Evolutionary conservation across 1,284 basidiomycete genomes (phyloP), one percentile per base, ranked within the genome.

Genomic region (Microbotryomycetes sp.): DNA sequence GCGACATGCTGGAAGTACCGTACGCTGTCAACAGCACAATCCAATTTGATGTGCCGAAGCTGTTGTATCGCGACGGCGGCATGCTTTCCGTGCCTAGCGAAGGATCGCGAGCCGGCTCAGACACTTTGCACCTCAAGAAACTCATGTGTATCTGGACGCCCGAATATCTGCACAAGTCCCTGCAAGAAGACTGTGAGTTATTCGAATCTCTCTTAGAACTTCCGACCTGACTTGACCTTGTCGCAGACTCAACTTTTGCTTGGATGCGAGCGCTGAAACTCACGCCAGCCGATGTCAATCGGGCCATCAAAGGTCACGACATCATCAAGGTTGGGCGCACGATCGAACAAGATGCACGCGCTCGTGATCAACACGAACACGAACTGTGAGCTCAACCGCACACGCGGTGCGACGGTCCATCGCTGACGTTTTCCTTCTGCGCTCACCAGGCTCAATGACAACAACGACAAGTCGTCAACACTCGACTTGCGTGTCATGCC

Each of bases 61-160:
- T 92, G 14, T 76, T 98, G 22, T 91, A 88, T 55, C 79, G 83
- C 29, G 88, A 92, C 56, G 88, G 89, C 28, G 90, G 89, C 7
- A 77, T 93, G 15, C 70, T 89, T 31, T 77, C 83, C 63, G 79
- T 88, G 15, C 89, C 91, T 1, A 81, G 79, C 7, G 82, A 86
- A 71, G 73, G 80, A 26, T 80, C 82, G 23, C 75, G 79, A 6
- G 79, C 80, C 5, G 82, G 82, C 23, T 80, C 81, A 29, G 84
- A 86, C 63, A 84, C 81, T 25, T 79, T 83, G 59, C 82, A 84
- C 60, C 74, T 92, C 55, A 78, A 80, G 62, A 87, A 84, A 65
- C 77, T 94, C 65, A 84, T 93, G 79, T 93, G 88, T 74, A 93
- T 98, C 62, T 98, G 96, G 94, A 82, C 85, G 0, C 81, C 86